Conservation (phyloP, 2,329 filamentous ascomycete genomes). For the Fusarium miscanthi region DNA sequence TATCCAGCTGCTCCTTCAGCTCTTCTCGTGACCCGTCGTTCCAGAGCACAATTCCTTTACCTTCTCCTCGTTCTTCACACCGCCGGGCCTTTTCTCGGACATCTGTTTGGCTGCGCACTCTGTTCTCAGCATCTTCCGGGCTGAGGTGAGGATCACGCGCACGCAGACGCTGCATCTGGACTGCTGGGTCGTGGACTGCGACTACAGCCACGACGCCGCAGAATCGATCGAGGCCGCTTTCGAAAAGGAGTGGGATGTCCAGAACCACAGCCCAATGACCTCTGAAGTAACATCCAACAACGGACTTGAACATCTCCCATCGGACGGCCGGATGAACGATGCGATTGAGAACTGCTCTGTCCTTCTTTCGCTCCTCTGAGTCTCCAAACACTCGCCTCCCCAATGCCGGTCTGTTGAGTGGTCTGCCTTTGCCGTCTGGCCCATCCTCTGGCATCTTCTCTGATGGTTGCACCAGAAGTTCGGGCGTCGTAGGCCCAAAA, state of each 20-base stretch:
- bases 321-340: slow-evolving; percentile 95
- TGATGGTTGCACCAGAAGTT: slow-evolving; percentile 76
- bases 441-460: slow-evolving; percentile 65
- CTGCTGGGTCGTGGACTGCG: slow-evolving; percentile 79
- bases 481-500: slow-evolving; percentile 85
- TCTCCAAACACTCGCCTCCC: slow-evolving; percentile 89
- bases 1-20: slow-evolving; percentile 73
- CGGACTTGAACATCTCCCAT: slow-evolving; percentile 79
- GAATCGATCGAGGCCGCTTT: slow-evolving; percentile 84
- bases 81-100: slow-evolving; percentile 84
- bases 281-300: slow-evolving; percentile 77
- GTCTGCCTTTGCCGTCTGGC: slow-evolving; percentile 71
- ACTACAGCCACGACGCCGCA: slow-evolving; percentile 91
- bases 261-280: slow-evolving; percentile 91
- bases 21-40: slow-evolving; percentile 84
- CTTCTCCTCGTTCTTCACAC: slow-evolving; percentile 72
- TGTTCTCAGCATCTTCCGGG: slow-evolving; percentile 86
- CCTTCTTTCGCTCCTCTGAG: slow-evolving; percentile 73
- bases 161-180: slow-evolving; percentile 84
- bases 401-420: slow-evolving; percentile 86
- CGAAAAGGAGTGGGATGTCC: slow-evolving; percentile 92
- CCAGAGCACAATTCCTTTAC: slow-evolving; percentile 84
- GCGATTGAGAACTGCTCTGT: slow-evolving; percentile 82
- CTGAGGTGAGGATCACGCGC: slow-evolving; percentile 81
- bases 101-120: slow-evolving; percentile 88